Evolutionary conservation across 164 flowering plant genomes (phyloP), one percentile per base, ranked within the genome.

Genomic region (Hamamelis virginiana): DNA sequence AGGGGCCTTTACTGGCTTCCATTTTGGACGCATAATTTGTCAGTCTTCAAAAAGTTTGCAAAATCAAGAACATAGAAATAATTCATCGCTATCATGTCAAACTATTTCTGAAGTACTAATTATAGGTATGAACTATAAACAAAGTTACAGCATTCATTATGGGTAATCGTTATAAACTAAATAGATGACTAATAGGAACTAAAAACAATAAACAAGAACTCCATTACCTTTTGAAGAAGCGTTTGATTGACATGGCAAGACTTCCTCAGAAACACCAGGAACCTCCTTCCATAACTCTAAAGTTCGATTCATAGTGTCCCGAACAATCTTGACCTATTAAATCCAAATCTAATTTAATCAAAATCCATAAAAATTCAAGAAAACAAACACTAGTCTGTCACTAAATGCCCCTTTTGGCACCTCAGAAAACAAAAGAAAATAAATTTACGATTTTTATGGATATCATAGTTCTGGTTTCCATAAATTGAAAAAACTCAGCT

Each of bases 261-360:
- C 73, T 26, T 83, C 92, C 25, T 71, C 87, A 14, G 69, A 61
- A 69, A 61, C 78, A 76, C 76, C 82, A 33, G 89, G 79, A 74
- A 92, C 78, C 66, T 76, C 86, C 78, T 85, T 89, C 97, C 97
- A 92, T 21, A 78, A 76, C 52, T 83, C 89, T 83, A 90, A 64
- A 74, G 86, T 75, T 53, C 69, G 80, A 72, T 85, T 90, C 94
- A 90, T 89, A 0, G 94, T 78, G 57, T 92, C 97, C 28, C 97
- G 72, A 38, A 87, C 97, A n/a, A 73, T 82, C 80, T 92, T 92
- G 67, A 91, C 90, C 97, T 91, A 71, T 45, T 22, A 14, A 25
- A 59, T 19, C 44, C 22, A 45, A n/a, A 64, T 16, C 48, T 44
- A 48, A 62, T 62, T 21, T 9, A n/a, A 25, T 55, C 26, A 46